Base-by-base conservation (phyloP, 2,329 filamentous ascomycete species). In the Cladosporium austrohemisphaericum region DNA sequence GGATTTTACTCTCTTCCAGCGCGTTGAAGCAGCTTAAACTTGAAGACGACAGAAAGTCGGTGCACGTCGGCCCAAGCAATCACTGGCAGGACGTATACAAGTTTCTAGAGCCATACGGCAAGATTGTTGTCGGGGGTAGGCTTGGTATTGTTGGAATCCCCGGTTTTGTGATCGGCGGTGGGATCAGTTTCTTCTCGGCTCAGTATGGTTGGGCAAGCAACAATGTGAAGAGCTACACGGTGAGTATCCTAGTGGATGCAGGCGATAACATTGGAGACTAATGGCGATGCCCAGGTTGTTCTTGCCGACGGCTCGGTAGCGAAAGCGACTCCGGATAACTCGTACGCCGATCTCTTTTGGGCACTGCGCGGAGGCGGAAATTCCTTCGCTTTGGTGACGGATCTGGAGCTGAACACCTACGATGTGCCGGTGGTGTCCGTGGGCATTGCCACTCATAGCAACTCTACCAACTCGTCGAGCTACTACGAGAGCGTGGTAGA, bases 61-160 rank as follows among this genome's bases (percentile, higher is more conserved):
- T 71, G 4, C 63, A 61, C 7, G 64, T 80, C 23, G 78, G 76
- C 1, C 58, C 70, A 0, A 76, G 75, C 2, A 65, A 67, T 18
- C 62, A 67, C 5, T 79, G 75, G 72, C 60, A 63, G n/a, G 60
- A 72, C 14, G 68, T 77, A 0, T 75, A 71, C 29, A 45, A 54
- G 1, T 52, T 47, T 1, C 65, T 77, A 0, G 73, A 75, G 8
- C 58, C 62, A 4, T 52, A 69, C 19, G 65, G 65, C 1, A 57
- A 74, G 13, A 62, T 67, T 1, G 71, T 74, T 2, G 65, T 69
- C 0, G 75, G 75, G 1, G 75, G 74, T 1, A 67, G 76, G 10
- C 65, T 68, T 11, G 61, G 68, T 0, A 60, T 41, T 18, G 57
- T 66, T 13, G 64, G 64, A 8, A 59, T 62, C 10, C 60, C 58